Conservation (phyloP, 2,329 filamentous ascomycete species). For the Helotiales sp. region DNA sequence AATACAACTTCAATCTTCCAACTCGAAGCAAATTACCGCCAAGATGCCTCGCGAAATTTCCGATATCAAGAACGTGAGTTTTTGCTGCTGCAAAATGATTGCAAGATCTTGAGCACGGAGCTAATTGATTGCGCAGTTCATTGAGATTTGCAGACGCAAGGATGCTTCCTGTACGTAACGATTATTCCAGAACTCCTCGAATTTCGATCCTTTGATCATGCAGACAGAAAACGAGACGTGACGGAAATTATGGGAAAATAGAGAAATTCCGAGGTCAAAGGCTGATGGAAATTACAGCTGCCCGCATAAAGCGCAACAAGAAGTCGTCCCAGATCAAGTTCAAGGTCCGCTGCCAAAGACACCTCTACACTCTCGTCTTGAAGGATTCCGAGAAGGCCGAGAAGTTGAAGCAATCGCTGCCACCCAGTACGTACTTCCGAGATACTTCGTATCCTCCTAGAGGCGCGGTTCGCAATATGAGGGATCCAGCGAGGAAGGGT, state of each 20-base stretch:
- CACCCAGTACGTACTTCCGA: conserved; percentile 74
- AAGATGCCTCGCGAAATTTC: conserved; percentile 98
- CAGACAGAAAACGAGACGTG: no score
- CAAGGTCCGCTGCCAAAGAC: conserved; percentile 98
- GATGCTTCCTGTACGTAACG: conserved; percentile 92
- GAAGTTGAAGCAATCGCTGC: conserved; percentile 99
- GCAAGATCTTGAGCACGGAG: background rate
- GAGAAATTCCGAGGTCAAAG: background rate
- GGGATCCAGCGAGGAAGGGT: background rate
- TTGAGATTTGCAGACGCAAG: conserved; percentile 99
- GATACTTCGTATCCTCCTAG: conserved; percentile 26
- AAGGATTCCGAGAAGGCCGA: conserved; percentile 99
- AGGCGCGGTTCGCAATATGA: background rate
- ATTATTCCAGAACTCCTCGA: background rate
- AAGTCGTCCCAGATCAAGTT: conserved; percentile 95
- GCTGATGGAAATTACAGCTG: conserved; percentile 54
- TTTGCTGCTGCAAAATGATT: conserved; percentile 2
- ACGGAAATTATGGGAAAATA: background rate
- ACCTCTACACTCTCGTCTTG: conserved; percentile 97
- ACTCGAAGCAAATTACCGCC: conserved; percentile 46
- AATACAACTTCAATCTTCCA: conserved; percentile 22
- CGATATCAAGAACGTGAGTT: conserved; percentile 85
- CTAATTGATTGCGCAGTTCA: conserved; percentile 66
- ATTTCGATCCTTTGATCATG: background rate
- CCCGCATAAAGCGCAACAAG: conserved; percentile 95